Evolutionary conservation across 23 red algal species (phyloP), one percentile per base, ranked within the genome.

Genomic region (Agarophyton chilense): DNA sequence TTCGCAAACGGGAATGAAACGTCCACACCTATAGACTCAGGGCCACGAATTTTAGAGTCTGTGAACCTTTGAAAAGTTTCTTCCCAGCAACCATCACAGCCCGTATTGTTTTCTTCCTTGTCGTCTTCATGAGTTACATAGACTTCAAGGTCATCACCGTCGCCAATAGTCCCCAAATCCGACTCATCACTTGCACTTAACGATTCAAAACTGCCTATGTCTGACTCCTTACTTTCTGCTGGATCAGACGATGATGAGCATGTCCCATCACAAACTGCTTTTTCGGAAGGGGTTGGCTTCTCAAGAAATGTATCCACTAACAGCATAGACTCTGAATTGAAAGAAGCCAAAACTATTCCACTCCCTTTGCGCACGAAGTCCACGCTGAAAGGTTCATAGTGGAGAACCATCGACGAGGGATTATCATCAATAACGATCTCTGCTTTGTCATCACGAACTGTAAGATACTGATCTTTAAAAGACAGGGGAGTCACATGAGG

Each of bases 1-100:
- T 83, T 22, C 0, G 89, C 90, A 44, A 88, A 75, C 24, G 96
- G 96, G 93, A 98, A 98, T 2, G 81, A 77, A 0, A 98, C 56
- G 50, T 98, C 96, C 16, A 84, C 82, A 6, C 78, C 83, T 33
- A 98, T 73, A n/a, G 96, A 90, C 57, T 92, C 88, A 10, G 84
- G 79, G 33, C 87, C 96, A 21, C 92, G 88, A 31, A 38, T 28
- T 57, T 98, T 95, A 13, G 88, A 84, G 56, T 92, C 96, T 24
- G 74, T 78, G 46, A 82, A 77, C 16, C 35, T 80, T 41, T 94
- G 73, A 52, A 88, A 88, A 24, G 47, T 51, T 50, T 84, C 92
- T n/a, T 56, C 52, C 61, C 81, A 83, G 21, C 79, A 94, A 1
- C 80, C 92, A 58, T 94, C 92, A 63, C 81, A 86, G 52, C 28